Base-by-base conservation (phyloP, 2,329 filamentous ascomycete species). In the Mollisia scopiformis region DNA sequence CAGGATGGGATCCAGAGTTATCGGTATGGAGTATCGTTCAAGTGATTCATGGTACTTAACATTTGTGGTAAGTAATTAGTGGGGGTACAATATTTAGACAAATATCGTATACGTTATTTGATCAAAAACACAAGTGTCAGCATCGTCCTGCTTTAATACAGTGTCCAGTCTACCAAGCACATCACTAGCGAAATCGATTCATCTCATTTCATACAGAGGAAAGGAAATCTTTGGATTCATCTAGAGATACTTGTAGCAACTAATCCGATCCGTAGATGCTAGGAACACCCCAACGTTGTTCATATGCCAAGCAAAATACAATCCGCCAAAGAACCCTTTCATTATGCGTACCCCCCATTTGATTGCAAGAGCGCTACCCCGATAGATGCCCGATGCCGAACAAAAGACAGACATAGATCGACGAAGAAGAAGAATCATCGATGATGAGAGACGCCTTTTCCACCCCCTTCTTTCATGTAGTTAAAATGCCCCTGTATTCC, bases 401-500 rank as follows among this genome's bases (percentile, higher is more conserved):
- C 50, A 65, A 61, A n/a, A n/a, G n/a, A n/a, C n/a, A n/a, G n/a
- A n/a, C n/a, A n/a, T n/a, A 50, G 43, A 47, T 35, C 58, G 54
- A 62, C 37, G 35, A 28, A 55, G 52, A 25, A 30, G 19, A n/a
- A 59, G 53, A 35, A 58, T 43, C 27, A n/a, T n/a, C n/a, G n/a
- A n/a, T n/a, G n/a, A n/a, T n/a, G 61, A 63, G 63, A 62, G 58
- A 68, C 66, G 63, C 69, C 67, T 71, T 70, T 71, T 69, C 67
- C 67, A 64, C 65, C 62, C n/a, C 63, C 63, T 51, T 68, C 64
- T 68, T 68, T 68, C 62, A 64, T 63, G 58, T 66, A 62, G 51
- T 63, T n/a, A n/a, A n/a, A n/a, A 66, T 68, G 61, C 65, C 63
- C n/a, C 51, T 68, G 62, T 66, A 58, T 61, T 63, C 61, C 65